Conservation (phyloP, 1,284 basidiomycete species). For the Cutaneotrichosporon dermatis region DNA sequence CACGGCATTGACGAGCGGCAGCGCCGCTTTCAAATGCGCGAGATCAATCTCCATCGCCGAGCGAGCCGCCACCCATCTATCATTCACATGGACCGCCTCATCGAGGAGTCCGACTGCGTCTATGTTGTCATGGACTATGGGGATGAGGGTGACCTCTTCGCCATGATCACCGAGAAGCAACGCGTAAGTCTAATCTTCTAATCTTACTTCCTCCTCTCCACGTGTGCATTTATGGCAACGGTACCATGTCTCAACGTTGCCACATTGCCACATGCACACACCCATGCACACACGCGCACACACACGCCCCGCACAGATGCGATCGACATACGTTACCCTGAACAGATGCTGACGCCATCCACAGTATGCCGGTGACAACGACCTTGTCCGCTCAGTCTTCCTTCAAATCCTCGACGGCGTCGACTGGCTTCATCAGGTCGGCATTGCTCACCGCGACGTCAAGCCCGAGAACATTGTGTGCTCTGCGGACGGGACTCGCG, state of each 20-base stretch:
- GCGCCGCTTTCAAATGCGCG: slow-evolving; percentile 71
- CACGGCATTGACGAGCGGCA: slow-evolving; percentile 63
- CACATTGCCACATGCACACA: neutral
- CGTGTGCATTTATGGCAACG: too few species aligned
- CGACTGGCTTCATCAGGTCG: slow-evolving; percentile 64
- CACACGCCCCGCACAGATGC: neutral
- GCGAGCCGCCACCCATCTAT: slow-evolving; percentile 71
- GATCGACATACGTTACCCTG: neutral
- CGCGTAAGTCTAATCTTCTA: slow-evolving; percentile 32
- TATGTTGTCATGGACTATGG: slow-evolving; percentile 66
- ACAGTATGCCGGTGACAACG: slow-evolving; percentile 71
- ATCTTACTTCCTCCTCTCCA: too few species aligned
- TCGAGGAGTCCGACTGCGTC: slow-evolving; percentile 61
- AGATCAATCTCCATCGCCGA: slow-evolving; percentile 59
- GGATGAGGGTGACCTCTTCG: slow-evolving; percentile 87
- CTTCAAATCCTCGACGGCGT: slow-evolving; percentile 90
- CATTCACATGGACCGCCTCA: slow-evolving; percentile 80
- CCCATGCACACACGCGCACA: neutral
- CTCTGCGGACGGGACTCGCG: slow-evolving; percentile 65
- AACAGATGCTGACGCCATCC: slow-evolving; percentile 8
- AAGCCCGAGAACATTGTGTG: slow-evolving; percentile 98
- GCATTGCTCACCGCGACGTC: slow-evolving; percentile 91
- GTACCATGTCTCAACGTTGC: neutral
- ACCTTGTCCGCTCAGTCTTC: slow-evolving; percentile 78
- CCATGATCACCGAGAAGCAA: slow-evolving; percentile 60